Evolutionary conservation across 2,329 filamentous ascomycete genomes (phyloP), one percentile per base, ranked within the genome.

Genomic region (Fusarium torreyae): DNA sequence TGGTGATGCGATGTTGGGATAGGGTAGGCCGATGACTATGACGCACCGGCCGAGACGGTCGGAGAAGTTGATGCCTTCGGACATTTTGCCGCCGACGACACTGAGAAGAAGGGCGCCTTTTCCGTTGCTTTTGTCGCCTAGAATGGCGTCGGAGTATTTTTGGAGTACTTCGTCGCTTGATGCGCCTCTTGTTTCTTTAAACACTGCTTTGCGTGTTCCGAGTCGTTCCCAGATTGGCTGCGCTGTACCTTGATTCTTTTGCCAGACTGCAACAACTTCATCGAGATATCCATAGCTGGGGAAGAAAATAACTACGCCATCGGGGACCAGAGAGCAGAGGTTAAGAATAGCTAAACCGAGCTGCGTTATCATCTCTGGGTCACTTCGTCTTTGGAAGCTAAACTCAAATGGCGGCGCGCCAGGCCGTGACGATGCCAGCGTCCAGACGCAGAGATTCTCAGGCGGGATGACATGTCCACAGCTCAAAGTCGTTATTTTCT

Each of bases 1-100:
- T 2, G 94, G 90, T 11, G 92, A 94, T 71, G 92, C 89, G 54
- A 94, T 90, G 73, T 98, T 99, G 0, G 96, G 94, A 72, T 97
- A 99, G 0, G 96, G 96, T 6, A 99, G 83, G 0, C 96, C 96
- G 15, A 98, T 88, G n/a, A 98, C 92, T 15, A 97, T 84, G 10
- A 99, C 94, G 55, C 93, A 95, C 26, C 96, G 90, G 2, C 96
- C 96, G 1, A 99, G 88, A 5, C 87, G 86, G 80, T 99, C 94
- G 1, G 93, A 95, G 82, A 99, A 99, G 81, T 99, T 99, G 82
- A 99, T 99, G 69, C 96, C 96, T 81, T 99, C 96, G 60, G 93
- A 97, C 81, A 99, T 91, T 71, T 95, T 97, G 15, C 96, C 96
- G 56, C 95, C 95, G 4, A 99, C 91, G 5, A 99, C 94, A 55